These are phyloP conservation scores for Endoconidiophora polonica DNA, from an alignment of 2,329 filamentous ascomycete genomes.

Conservation along the genomic window DNA sequence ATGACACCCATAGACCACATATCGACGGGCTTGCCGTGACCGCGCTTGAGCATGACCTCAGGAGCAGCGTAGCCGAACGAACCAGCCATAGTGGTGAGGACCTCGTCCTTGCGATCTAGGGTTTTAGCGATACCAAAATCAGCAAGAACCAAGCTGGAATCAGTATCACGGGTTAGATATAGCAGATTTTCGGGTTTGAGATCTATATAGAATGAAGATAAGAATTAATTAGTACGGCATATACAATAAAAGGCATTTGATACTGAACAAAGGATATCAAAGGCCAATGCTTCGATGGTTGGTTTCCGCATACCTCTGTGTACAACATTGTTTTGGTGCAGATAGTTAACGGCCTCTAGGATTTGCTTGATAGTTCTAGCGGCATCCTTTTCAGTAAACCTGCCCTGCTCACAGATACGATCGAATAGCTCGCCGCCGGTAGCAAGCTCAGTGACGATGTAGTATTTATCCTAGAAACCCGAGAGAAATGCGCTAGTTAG, in stretches of 20 bases:
- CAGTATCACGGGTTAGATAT: slow-evolving; percentile 60
- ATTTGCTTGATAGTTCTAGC: slow-evolving; percentile 92
- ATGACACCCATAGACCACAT: slow-evolving; percentile 99
- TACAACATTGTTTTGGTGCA: slow-evolving; percentile 88
- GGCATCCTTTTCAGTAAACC: slow-evolving; percentile 96
- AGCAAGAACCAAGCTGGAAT: slow-evolving; percentile 80
- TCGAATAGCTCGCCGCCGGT: slow-evolving; percentile 95
- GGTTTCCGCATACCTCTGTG: slow-evolving; percentile 52
- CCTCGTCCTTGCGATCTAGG: slow-evolving; percentile 76
- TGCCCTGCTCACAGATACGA: slow-evolving; percentile 92
- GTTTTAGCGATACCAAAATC: slow-evolving; percentile 99
- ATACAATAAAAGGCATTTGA: neutral
- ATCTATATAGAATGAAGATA: slow-evolving; percentile 54
- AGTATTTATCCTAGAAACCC: slow-evolving; percentile 75
- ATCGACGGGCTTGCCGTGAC: slow-evolving; percentile 94
- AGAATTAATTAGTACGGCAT: neutral
- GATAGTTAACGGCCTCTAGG: slow-evolving; percentile 77
- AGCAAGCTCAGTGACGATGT: slow-evolving; percentile 92
- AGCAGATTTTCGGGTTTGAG: slow-evolving; percentile 96
- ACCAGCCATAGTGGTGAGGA: slow-evolving; percentile 94
- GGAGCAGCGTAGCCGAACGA: slow-evolving; percentile 96
- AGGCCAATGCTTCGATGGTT: slow-evolving; percentile 11
- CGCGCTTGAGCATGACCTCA: slow-evolving; percentile 95
- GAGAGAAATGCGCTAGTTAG: neutral
- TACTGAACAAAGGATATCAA: neutral